Conservation (phyloP, 805 yeast genomes). For the Yamadazyma nakazawae region DNA sequence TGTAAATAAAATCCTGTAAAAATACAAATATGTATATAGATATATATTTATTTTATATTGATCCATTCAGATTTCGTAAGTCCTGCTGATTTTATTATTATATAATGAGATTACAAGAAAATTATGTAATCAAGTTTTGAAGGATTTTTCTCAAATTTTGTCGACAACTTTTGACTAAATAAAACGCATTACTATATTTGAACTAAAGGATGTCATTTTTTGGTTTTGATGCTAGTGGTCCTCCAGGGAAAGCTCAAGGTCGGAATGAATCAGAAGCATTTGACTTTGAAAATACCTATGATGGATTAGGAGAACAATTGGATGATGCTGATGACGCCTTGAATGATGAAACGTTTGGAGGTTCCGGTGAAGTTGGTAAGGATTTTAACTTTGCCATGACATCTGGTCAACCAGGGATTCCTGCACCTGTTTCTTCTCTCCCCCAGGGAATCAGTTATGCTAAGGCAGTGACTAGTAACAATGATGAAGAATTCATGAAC, state of each 20-base stretch:
- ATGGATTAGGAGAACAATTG: slow-evolving; percentile 65
- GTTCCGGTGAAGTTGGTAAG: slow-evolving; percentile 45
- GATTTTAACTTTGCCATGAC: slow-evolving; percentile 60
- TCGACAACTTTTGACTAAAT: slow-evolving; percentile 4
- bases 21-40: neutral
- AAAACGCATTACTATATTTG: neutral
- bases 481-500: slow-evolving; percentile 45
- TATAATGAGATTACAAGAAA: neutral
- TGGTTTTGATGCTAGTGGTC: slow-evolving; percentile 56
- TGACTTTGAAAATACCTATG: slow-evolving; percentile 83
- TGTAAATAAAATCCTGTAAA: neutral
- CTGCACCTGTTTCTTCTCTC: slow-evolving; percentile 15
- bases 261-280: slow-evolving; percentile 33
- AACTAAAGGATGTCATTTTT: slow-evolving; percentile 55
- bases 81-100: neutral
- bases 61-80: neutral
- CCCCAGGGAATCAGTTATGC: slow-evolving; percentile 37
- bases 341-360: slow-evolving; percentile 79
- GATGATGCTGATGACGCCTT: slow-evolving; percentile 74
- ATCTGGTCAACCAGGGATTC: slow-evolving; percentile 9
- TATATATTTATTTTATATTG: neutral
- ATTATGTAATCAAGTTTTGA: slow-evolving; percentile 1
- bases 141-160: slow-evolving; percentile 5
- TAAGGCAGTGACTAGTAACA: slow-evolving; percentile 32
- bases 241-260: slow-evolving; percentile 18